A percentile compares a stretch with the other conserved stretches of the same genome.
Conservation (phyloP, 1,139 yeast genomes). For the Yamadazyma conglobata region DNA sequence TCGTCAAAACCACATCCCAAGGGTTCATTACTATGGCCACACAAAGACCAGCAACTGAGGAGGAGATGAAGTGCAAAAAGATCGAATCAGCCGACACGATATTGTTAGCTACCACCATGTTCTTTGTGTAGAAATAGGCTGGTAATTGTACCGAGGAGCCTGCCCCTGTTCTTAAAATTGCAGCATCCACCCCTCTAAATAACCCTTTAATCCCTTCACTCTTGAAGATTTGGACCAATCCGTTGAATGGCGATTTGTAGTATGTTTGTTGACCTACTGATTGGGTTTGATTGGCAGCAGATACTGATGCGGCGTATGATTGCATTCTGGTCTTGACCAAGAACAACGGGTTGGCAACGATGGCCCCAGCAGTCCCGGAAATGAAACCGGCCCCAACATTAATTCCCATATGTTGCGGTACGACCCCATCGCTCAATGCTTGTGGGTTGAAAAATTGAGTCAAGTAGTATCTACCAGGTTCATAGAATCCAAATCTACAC, state of each 20-base stretch:
- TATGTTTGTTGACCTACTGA: constrained; percentile 90
- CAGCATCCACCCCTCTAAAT: constrained; percentile 92
- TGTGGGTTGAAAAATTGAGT: constrained; percentile 58
- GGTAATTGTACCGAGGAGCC: constrained; percentile 97
- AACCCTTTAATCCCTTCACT: constrained; percentile 76
- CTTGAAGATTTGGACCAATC: constrained; percentile 56
- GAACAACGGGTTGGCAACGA: constrained; percentile 86
- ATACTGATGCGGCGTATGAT: constrained; percentile 48
- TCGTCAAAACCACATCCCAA: constrained; percentile 90
- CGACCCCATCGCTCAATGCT: constrained; percentile 31
- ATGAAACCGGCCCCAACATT: constrained; percentile 81
- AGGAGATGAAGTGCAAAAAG: constrained; percentile 66
- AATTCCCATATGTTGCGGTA: constrained; percentile 57
- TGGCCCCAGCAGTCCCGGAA: constrained; percentile 88
- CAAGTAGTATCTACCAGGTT: constrained; percentile 67
- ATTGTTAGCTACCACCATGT: constrained; percentile 46
- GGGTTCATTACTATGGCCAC: constrained; percentile 97
- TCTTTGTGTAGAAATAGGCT: constrained; percentile 78
- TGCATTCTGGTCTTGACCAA: constrained; percentile 95
- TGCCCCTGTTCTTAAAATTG: constrained; percentile 88
- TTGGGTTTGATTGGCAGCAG: constrained; percentile 19
- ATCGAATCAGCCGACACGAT: constrained; percentile 61
- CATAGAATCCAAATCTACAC: constrained; percentile 89
- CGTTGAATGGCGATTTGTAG: constrained; percentile 67
- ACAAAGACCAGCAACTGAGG: constrained; percentile 83